phyloP scores from a whole-genome alignment of 768 basidiomycete genomes.

The Lyophyllum semitale region DNA sequence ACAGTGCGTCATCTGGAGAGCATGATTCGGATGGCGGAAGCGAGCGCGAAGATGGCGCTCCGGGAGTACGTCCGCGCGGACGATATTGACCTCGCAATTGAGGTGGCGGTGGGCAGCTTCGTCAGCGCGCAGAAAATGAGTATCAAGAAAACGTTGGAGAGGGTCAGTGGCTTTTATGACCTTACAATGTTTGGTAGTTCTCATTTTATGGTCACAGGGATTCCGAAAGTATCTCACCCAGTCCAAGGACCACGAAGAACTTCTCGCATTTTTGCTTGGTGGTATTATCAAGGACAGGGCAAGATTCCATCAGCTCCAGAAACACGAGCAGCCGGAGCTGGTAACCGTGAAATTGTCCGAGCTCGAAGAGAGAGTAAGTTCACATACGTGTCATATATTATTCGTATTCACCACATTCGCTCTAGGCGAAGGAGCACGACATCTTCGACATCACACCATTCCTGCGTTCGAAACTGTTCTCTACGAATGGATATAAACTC shows the following conservation, averaged over 20 bases:
- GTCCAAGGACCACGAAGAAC: slow-evolving; percentile 93
- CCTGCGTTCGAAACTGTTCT: slow-evolving; percentile 81
- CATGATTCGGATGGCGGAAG: slow-evolving; percentile 99
- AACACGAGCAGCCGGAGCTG: slow-evolving; percentile 74
- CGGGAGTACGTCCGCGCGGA: slow-evolving; percentile 94
- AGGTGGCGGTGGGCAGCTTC: slow-evolving; percentile 93
- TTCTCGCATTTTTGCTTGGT: slow-evolving; percentile 92
- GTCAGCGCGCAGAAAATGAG: slow-evolving; percentile 97
- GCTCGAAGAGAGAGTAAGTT: slow-evolving; percentile 81
- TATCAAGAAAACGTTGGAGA: slow-evolving; percentile 96
- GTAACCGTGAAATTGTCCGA: slow-evolving; percentile 79
- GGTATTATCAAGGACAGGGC: slow-evolving; percentile 92
- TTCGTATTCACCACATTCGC: slow-evolving; percentile 3
- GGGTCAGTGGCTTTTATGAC: slow-evolving; percentile 53
- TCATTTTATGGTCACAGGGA: slow-evolving; percentile 47
- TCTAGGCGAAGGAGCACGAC: slow-evolving; percentile 93
- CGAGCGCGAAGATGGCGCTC: slow-evolving; percentile 97
- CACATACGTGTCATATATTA: background rate
- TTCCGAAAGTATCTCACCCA: slow-evolving; percentile 98
- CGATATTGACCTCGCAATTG: slow-evolving; percentile 96
- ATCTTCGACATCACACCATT: slow-evolving; percentile 91
- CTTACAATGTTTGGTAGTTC: background rate
- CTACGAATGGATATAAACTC: slow-evolving; percentile 85
- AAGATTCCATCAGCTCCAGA: slow-evolving; percentile 77
- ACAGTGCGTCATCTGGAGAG: slow-evolving; percentile 97